Evolutionary conservation across 192 early-diverging fungal species (phyloP).

Genomic region (Linnemannia exigua): DNA sequence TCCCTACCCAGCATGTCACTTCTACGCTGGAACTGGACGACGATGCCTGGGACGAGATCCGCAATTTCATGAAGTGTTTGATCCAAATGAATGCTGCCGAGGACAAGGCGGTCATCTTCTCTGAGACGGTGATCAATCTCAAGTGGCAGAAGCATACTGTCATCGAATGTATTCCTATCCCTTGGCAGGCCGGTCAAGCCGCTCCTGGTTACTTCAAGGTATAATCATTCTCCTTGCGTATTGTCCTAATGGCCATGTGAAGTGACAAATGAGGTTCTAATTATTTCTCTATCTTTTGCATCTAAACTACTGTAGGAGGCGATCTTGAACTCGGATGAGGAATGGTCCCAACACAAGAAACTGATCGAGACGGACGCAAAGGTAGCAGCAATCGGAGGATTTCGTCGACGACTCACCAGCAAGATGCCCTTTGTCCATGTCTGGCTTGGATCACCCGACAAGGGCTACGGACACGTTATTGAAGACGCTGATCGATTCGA

Average conservation of each 20-base stretch:
- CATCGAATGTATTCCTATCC: slow-evolving; percentile 95
- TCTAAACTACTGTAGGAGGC: slow-evolving; percentile 71
- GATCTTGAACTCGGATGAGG: slow-evolving; percentile 80
- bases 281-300: not conserved
- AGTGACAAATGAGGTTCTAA: not conserved
- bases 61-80: slow-evolving; percentile 97
- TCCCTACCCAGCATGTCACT: slow-evolving; percentile 87
- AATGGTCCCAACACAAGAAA: slow-evolving; percentile 92
- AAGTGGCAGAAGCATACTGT: slow-evolving; percentile 84
- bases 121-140: slow-evolving; percentile 90
- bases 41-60: slow-evolving; percentile 93
- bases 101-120: slow-evolving; percentile 83
- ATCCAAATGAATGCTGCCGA: slow-evolving; percentile 87
- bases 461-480: slow-evolving; percentile 96
- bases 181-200: slow-evolving; percentile 78
- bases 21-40: slow-evolving; percentile 92
- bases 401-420: slow-evolving; percentile 77
- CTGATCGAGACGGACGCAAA: slow-evolving; percentile 74
- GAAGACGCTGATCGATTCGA: slow-evolving; percentile 87
- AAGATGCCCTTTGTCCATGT: slow-evolving; percentile 98
- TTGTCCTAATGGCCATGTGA: not conserved
- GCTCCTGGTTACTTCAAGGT: slow-evolving; percentile 90
- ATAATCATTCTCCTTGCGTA: slow-evolving; percentile 4
- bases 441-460: slow-evolving; percentile 89
- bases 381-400: slow-evolving; percentile 65